These are phyloP conservation scores for Coniochaeta pulveracea DNA, from an alignment of 2,329 filamentous ascomycete genomes.

Conservation along the genomic window DNA sequence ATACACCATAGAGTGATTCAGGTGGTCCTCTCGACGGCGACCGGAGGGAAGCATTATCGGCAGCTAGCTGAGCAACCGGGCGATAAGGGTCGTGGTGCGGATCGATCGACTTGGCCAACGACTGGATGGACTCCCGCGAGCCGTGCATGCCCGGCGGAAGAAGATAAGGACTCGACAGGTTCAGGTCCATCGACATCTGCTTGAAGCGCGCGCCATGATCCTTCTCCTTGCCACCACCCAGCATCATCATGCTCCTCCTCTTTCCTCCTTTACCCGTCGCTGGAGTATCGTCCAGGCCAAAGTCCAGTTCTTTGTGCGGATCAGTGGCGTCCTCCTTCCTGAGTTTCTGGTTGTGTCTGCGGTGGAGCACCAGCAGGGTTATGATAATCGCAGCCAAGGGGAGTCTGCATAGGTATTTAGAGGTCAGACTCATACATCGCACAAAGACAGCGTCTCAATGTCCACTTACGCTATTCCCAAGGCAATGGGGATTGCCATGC, in stretches of 20 bases:
- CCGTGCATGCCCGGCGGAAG: conserved; percentile 70
- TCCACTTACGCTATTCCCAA: conserved; percentile 58
- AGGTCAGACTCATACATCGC: not conserved
- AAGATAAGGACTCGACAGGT: conserved; percentile 78
- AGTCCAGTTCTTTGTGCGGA: conserved; percentile 85
- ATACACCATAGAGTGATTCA: conserved; percentile 33
- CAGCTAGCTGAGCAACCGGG: conserved; percentile 45
- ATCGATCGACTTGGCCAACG: conserved; percentile 64
- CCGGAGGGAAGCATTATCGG: conserved; percentile 44
- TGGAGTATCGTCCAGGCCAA: conserved; percentile 62
- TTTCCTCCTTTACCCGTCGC: conserved; percentile 18
- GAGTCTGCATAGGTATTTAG: conserved; percentile 43
- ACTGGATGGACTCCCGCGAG: conserved; percentile 79
- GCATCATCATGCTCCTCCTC: conserved; percentile 30
- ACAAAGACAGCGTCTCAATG: conserved; percentile 1
- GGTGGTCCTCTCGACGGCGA: conserved; percentile 31
- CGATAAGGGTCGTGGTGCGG: conserved; percentile 80
- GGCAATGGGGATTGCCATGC: conserved; percentile 54
- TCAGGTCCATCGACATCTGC: conserved; percentile 58
- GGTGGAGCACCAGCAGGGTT: conserved; percentile 67
- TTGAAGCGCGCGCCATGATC: conserved; percentile 31
- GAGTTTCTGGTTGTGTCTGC: conserved; percentile 62
- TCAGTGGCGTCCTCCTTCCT: conserved; percentile 71
- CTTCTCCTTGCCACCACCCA: conserved; percentile 50
- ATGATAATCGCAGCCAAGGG: conserved; percentile 57